Percentiles rank a stretch among this genome's conserved stretches.
These are phyloP conservation scores for Graphilbum sp. DNA, from an alignment of 2,329 filamentous ascomycete species.

Conservation along the genomic window DNA sequence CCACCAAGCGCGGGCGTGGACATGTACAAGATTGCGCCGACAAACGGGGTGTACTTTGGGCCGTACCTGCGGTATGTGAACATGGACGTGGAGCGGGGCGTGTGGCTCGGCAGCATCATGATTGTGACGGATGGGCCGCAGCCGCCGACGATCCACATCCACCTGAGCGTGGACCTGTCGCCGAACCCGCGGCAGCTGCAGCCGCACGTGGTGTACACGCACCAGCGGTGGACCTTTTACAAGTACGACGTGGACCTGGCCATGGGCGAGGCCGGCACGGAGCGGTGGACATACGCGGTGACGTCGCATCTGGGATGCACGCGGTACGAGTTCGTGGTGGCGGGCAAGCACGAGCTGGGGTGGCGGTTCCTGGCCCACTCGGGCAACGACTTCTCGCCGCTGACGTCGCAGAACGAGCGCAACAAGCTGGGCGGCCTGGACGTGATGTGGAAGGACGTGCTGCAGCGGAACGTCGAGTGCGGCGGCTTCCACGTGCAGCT, in stretches of 20 bases:
- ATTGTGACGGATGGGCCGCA: constrained; percentile 82
- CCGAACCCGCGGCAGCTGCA: constrained; percentile 83
- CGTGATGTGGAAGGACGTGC: constrained; percentile 97
- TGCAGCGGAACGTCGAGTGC: constrained; percentile 93
- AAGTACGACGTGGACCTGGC: constrained; percentile 80
- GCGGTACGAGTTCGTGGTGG: constrained; percentile 93
- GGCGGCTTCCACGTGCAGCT: constrained; percentile 91
- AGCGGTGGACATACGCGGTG: constrained; percentile 94
- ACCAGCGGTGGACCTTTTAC: constrained; percentile 92
- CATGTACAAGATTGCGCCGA: constrained; percentile 83
- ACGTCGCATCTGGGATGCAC: constrained; percentile 95
- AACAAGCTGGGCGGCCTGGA: constrained; percentile 74
- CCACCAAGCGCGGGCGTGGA: constrained; percentile 79
- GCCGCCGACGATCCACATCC: constrained; percentile 89
- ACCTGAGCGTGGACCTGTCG: constrained; percentile 76
- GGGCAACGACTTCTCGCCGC: constrained; percentile 85
- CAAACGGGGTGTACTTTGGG: constrained; percentile 95
- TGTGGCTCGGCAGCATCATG: constrained; percentile 88
- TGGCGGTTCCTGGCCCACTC: constrained; percentile 96
- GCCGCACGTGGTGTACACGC: constrained; percentile 65
- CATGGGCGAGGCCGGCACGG: constrained; percentile 69
- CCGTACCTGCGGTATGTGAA: constrained; percentile 92
- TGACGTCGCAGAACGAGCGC: constrained; percentile 73
- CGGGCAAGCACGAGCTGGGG: constrained; percentile 72
- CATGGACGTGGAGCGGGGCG: constrained; percentile 82